phyloP scores from a whole-genome alignment of 1,284 basidiomycete genomes.

The Kalmanozyma brasiliensis region DNA sequence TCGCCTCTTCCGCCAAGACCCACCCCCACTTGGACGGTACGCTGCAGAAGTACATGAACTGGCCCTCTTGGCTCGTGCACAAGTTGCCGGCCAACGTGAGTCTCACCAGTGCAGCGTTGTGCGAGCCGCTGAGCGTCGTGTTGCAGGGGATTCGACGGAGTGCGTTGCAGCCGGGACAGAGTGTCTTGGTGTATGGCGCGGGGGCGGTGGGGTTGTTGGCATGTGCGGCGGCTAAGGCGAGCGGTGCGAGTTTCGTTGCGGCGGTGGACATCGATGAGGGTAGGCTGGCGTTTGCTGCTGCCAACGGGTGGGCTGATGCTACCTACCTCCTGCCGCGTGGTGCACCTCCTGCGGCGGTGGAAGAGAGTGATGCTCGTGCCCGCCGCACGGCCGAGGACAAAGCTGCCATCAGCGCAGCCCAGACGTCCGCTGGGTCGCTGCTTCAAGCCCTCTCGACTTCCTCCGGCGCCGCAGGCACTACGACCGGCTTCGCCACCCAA shows the following conservation, averaged over 20 bases:
- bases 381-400: conserved; percentile 74
- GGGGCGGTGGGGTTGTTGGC: conserved; percentile 92
- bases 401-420: conserved; percentile 67
- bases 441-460: conserved; percentile 32
- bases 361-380: conserved; percentile 70
- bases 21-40: conserved; percentile 94
- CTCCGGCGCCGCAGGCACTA: neutral
- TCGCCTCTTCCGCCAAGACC: conserved; percentile 87
- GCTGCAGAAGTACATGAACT: conserved; percentile 85
- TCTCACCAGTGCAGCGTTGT: conserved; percentile 83
- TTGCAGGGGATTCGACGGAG: conserved; percentile 83
- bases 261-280: conserved; percentile 54
- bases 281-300: conserved; percentile 45
- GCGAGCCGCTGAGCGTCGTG: conserved; percentile 89
- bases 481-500: conserved; percentile 21
- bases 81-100: conserved; percentile 81
- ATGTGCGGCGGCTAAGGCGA: conserved; percentile 70
- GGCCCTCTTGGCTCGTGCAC: conserved; percentile 84
- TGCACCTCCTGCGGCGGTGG: conserved; percentile 70
- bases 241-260: conserved; percentile 57
- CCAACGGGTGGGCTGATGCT: conserved; percentile 76
- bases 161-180: conserved; percentile 73
- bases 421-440: conserved; percentile 69
- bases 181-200: conserved; percentile 87
- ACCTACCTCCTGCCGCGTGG: conserved; percentile 76